phyloP scores from a whole-genome alignment of 306 rosid species.

The Rosa rugosa region DNA sequence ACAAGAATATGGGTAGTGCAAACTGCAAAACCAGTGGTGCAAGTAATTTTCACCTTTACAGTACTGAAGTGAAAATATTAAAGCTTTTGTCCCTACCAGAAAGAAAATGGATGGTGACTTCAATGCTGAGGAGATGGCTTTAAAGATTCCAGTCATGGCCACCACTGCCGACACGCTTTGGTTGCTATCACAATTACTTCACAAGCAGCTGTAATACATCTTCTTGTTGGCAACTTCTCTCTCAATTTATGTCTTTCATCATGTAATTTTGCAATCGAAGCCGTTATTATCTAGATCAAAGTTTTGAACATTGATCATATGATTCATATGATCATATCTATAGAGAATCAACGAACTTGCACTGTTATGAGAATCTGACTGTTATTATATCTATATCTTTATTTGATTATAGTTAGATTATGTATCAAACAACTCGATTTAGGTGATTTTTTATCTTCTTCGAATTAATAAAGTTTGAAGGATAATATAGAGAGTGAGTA shows the following conservation, averaged over 20 bases:
- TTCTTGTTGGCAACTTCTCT: neutral
- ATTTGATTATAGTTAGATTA: too few species aligned
- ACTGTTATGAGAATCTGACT: too few species aligned
- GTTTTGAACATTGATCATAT: neutral
- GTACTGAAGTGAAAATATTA: neutral
- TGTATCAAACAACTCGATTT: too few species aligned
- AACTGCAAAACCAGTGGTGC: neutral
- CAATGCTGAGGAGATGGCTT: neutral
- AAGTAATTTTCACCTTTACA: slow-evolving; percentile 9
- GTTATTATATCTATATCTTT: too few species aligned
- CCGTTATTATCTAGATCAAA: neutral
- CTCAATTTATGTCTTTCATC: neutral
- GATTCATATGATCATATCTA: neutral
- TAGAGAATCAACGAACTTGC: neutral
- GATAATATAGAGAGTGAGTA: neutral
- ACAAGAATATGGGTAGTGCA: neutral
- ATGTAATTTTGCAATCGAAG: neutral
- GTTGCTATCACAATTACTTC: slow-evolving; percentile 16
- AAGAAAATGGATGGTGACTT: neutral
- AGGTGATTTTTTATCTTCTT: too few species aligned
- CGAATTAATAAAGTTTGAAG: neutral
- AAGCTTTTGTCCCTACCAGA: slow-evolving; percentile 4
- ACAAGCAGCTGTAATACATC: neutral
- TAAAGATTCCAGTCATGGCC: neutral
- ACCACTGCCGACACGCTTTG: neutral